Base-by-base conservation (phyloP, 371 early-diverging fungal species). In the Mucor irregularis region DNA sequence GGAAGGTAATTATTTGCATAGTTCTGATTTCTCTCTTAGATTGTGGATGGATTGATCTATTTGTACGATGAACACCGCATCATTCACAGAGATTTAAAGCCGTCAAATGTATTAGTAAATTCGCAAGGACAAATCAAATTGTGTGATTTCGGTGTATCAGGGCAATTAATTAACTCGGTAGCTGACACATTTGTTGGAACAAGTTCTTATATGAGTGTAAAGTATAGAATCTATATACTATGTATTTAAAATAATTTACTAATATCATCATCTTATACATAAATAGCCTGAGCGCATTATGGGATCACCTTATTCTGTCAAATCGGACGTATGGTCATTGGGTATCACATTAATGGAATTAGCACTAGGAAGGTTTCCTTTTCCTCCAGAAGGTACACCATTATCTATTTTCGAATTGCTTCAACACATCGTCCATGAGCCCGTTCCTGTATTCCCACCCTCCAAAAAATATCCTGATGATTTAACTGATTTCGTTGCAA, bases 321-420 rank as follows among this genome's bases (percentile, higher is more conserved):
- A 91, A 62, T 93, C 94, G 14, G 98, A 98, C 69, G 91, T 95
- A 21, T 98, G 99, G 99, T 90, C 91, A 30, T 71, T 98, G 37
- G 97, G 97, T 5, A 87, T 97, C 37, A 90, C 96, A 3, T 68
- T 97, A 43, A 87, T 97, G 78, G 99, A 98, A 64, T 71, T 95
- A 17, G 97, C 96, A 4, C 73, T 90, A 38, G 95, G 91, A 45
- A 78, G 89, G 59, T 96, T 95, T 72, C 97, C 98, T 24, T 93
- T 90, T 62, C 90, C 89, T 48, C 85, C 92, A 9, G 83, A 82
- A 17, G 87, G 88, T 34, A 84, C 83, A 35, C 77, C 88, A 35
- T 55, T 92, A 43, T 84, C 94, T 7, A 89, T 94, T 22, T 88
- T 98, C 67, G 98, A 97, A 62, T 73, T 98, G 31, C 77, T 97